Percentiles rank a stretch among this genome's conserved stretches.
phyloP scores from a whole-genome alignment of 768 basidiomycete species.

The Jaapia argillacea region DNA sequence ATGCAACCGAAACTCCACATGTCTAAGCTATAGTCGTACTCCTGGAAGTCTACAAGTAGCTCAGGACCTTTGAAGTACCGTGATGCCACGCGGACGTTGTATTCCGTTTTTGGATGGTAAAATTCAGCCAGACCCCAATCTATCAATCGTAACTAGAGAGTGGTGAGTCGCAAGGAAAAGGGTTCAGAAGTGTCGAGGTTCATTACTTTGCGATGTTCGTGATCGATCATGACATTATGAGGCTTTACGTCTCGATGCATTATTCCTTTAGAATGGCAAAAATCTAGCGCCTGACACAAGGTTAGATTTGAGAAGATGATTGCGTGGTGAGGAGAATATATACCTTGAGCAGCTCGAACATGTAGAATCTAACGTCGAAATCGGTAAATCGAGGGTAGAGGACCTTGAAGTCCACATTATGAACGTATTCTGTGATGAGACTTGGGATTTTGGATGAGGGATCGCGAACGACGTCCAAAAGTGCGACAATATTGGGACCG shows the following conservation, averaged over 20 bases:
- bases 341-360: conserved; percentile 92
- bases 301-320: conserved; percentile 1
- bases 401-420: conserved; percentile 96
- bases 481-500: conserved; percentile 87
- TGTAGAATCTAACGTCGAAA: conserved; percentile 93
- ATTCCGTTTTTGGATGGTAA: conserved; percentile 95
- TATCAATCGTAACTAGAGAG: conserved; percentile 75
- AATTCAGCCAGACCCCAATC: conserved; percentile 99
- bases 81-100: conserved; percentile 95
- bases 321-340: conserved; percentile 5
- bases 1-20: conserved; percentile 99
- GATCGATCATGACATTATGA: conserved; percentile 99
- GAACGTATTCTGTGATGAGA: conserved; percentile 94
- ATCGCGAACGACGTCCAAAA: conserved; percentile 94
- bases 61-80: conserved; percentile 99
- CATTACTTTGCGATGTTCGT: conserved; percentile 85
- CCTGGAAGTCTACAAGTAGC: conserved; percentile 93
- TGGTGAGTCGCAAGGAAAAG: background rate
- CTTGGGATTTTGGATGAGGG: conserved; percentile 95
- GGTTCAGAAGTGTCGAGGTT: background rate
- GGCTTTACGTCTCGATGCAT: conserved; percentile 99
- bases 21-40: conserved; percentile 95
- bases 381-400: conserved; percentile 94
- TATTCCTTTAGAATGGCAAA: conserved; percentile 96
- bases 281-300: conserved; percentile 72